Conservation (phyloP, 139 green algal genomes). For the Ettlia oleoabundans region DNA sequence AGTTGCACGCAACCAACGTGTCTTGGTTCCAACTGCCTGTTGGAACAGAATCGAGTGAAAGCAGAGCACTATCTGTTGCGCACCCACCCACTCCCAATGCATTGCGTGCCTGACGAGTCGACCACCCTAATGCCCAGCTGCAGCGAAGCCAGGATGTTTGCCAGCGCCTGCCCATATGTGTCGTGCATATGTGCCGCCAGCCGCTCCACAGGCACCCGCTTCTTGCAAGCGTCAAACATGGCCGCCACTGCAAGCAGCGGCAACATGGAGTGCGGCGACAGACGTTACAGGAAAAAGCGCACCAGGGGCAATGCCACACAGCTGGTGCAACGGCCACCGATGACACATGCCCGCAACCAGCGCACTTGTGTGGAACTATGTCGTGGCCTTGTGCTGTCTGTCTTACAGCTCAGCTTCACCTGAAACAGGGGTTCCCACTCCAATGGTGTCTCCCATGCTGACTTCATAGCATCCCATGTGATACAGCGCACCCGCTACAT, state of each 20-base stretch:
- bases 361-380: too few species aligned
- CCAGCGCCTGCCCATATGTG: conserved; percentile 92
- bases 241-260: conserved; percentile 46
- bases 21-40: too few species aligned
- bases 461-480: conserved; percentile 97
- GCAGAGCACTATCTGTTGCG: not conserved
- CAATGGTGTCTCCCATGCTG: conserved; percentile 92
- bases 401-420: too few species aligned
- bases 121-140: conserved; percentile 75
- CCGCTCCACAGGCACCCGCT: conserved; percentile 49
- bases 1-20: too few species aligned
- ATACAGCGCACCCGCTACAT: conserved; percentile 71
- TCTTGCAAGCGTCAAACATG: conserved; percentile 72
- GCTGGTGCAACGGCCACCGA: too few species aligned
- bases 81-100: not conserved
- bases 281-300: too few species aligned
- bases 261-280: too few species aligned
- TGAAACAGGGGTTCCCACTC: conserved; percentile 80
- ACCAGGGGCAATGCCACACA: too few species aligned
- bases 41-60: too few species aligned
- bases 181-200: conserved; percentile 95
- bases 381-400: too few species aligned
- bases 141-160: conserved; percentile 88
- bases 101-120: conserved; percentile 62
- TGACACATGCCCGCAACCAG: too few species aligned